These are phyloP conservation scores for Colletotrichum chlorophyti DNA, from an alignment of 2,329 filamentous ascomycete genomes.

Conservation along the genomic window DNA sequence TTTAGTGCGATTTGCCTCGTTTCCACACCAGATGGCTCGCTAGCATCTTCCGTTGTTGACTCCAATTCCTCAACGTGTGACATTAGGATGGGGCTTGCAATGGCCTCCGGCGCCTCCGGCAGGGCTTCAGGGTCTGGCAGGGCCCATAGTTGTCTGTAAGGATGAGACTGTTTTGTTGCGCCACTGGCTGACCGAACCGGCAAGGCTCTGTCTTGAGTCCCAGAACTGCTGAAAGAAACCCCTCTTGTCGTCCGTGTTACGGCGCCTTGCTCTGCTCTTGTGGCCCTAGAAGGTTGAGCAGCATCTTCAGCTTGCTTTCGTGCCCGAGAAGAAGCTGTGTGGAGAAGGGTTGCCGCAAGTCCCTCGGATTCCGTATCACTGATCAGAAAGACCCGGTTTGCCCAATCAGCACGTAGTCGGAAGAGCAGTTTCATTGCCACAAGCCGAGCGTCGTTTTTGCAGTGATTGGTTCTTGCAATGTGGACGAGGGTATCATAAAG, in stretches of 20 bases:
- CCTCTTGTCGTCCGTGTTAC: constrained; percentile 56
- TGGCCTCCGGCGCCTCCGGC: constrained; percentile 52
- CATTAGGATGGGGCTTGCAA: constrained; percentile 59
- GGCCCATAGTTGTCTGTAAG: constrained; percentile 63
- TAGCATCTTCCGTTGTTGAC: constrained; percentile 12
- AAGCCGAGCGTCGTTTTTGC: constrained; percentile 73
- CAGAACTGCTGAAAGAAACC: constrained; percentile 57
- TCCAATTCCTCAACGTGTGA: constrained; percentile 42
- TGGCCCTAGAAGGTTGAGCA: constrained; percentile 49
- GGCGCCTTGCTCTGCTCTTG: constrained; percentile 51
- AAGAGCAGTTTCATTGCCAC: constrained; percentile 82
- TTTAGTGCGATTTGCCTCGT: constrained; percentile 57
- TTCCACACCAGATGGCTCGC: constrained; percentile 18
- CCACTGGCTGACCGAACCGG: constrained; percentile 51
- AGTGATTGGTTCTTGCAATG: constrained; percentile 65
- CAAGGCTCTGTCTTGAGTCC: constrained; percentile 48
- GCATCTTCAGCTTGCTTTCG: constrained; percentile 60
- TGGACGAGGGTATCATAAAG: constrained; percentile 69
- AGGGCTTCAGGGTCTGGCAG: constrained; percentile 63
- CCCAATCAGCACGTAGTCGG: constrained; percentile 82
- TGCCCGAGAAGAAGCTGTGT: constrained; percentile 61
- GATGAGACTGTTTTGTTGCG: constrained; percentile 39
- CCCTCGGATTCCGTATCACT: constrained; percentile 74
- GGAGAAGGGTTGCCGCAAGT: constrained; percentile 74
- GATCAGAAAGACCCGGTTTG: constrained; percentile 76